These are phyloP conservation scores for Sherardia arvensis DNA, from an alignment of 257 asterid species.

Conservation along the genomic window DNA sequence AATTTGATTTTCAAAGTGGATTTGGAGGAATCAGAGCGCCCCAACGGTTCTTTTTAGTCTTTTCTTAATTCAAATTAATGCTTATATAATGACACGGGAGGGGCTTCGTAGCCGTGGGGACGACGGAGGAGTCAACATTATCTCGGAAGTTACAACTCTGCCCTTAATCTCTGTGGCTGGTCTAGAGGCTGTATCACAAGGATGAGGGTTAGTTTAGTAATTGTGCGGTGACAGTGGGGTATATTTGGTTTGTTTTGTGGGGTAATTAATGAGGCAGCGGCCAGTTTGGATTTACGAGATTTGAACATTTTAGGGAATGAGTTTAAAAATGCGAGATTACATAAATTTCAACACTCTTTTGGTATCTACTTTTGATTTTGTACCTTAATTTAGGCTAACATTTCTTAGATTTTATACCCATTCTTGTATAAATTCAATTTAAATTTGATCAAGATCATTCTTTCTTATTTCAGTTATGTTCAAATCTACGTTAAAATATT, in stretches of 20 bases:
- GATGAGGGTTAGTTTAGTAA: not conserved
- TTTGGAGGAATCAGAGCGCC: slow-evolving; percentile 15
- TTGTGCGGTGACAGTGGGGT: not conserved
- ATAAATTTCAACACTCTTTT: not conserved
- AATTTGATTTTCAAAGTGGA: slow-evolving; percentile 41
- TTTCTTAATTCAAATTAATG: slow-evolving; percentile 21
- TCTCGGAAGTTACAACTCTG: slow-evolving; percentile 6
- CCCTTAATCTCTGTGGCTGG: too few species aligned
- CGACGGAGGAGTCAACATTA: slow-evolving; percentile 27
- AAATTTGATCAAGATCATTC: too few species aligned
- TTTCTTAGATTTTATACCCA: too few species aligned
- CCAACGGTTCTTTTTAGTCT: slow-evolving; percentile 35
- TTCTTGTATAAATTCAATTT: too few species aligned
- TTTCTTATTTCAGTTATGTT: too few species aligned
- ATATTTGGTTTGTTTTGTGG: not conserved
- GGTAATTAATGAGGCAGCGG: not conserved
- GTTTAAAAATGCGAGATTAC: not conserved
- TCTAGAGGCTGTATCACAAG: too few species aligned
- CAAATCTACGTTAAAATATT: too few species aligned
- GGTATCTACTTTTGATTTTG: not conserved
- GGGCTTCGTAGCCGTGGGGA: slow-evolving; percentile 30
- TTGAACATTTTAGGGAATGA: not conserved
- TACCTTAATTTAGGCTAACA: not conserved
- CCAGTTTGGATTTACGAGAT: not conserved
- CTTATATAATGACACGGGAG: slow-evolving; percentile 7